Base-by-base conservation (phyloP, 2,329 filamentous ascomycete genomes). In the Microdochium paspali region DNA sequence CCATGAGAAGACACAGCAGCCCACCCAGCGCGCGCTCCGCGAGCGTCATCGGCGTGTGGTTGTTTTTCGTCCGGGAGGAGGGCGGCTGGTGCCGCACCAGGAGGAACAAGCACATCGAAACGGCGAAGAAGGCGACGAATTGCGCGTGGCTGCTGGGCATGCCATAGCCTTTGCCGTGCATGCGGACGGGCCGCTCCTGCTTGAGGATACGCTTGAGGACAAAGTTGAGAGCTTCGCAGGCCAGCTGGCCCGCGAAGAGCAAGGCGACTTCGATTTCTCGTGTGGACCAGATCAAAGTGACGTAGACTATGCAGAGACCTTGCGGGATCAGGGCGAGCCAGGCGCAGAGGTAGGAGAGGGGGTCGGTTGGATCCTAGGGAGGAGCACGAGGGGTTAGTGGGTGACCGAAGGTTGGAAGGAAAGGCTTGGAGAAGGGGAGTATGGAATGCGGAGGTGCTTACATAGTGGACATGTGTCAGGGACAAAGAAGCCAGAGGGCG, bases 81-180 rank as follows among this genome's bases (percentile, higher is more conserved):
- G 47, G n/a, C n/a, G 85, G 84, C 4, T 74, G 72, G 65, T 95
- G 90, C 51, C 91, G 80, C 50, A 90, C 71, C 43, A 95, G 76
- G 42, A 98, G 76, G 70, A 97, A 97, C 20, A 98, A 73, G 23
- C 80, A 74, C 50, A 97, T 70, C 52, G 87, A 93, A 49, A 95
- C 70, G 49, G 88, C 85, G 77, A 95, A 97, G 72, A 89, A 98
- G 48, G 85, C 79, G 51, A 91, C 86, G 64, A 96, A 98, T 70
- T 98, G 93, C 9, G 93, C 87, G 68, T 98, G 93, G 31, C 90
- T 96, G 7, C 72, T 77, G 46, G 93, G 93, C 94, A 98, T 98
- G 57, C 93, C 94, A 62, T 98, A 98, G 53, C 93, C 93, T 66
- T 95, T 95, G 48, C 89, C 90, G 60, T 90, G 82, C 75, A 73